Evolutionary conservation across 306 rosid genomes (phyloP).

Genomic region (Cucumis melo): DNA sequence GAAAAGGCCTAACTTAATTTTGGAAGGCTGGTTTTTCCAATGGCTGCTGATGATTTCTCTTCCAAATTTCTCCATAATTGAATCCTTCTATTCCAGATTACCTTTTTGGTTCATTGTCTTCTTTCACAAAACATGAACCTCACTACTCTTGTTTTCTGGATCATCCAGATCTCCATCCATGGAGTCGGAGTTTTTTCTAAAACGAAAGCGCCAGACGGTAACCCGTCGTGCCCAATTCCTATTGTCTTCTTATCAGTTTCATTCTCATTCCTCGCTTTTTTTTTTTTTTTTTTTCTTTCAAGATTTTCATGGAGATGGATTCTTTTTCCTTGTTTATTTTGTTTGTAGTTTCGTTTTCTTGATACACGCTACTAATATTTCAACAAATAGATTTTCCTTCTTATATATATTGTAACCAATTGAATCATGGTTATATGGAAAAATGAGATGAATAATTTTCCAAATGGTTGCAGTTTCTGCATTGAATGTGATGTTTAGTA

Average conservation of each 20-base stretch:
- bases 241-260: neutral
- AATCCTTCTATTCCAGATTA: neutral
- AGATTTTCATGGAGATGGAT: neutral
- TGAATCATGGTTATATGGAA: too few species aligned
- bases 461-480: conserved; percentile 44
- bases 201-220: neutral
- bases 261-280: neutral
- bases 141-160: neutral
- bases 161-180: neutral
- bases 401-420: neutral
- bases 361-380: too few species aligned
- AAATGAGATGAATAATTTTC: too few species aligned
- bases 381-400: neutral
- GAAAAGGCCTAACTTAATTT: neutral
- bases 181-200: neutral
- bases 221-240: neutral
- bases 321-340: neutral
- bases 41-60: neutral
- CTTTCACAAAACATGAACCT: neutral
- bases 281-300: too few species aligned
- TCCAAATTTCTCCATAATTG: neutral
- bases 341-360: too few species aligned
- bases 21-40: neutral
- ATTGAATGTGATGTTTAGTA: conserved; percentile 58
- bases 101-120: neutral